Base-by-base conservation (phyloP, 352 stramenopile genomes). In the Aphanomyces cochlioides region DNA sequence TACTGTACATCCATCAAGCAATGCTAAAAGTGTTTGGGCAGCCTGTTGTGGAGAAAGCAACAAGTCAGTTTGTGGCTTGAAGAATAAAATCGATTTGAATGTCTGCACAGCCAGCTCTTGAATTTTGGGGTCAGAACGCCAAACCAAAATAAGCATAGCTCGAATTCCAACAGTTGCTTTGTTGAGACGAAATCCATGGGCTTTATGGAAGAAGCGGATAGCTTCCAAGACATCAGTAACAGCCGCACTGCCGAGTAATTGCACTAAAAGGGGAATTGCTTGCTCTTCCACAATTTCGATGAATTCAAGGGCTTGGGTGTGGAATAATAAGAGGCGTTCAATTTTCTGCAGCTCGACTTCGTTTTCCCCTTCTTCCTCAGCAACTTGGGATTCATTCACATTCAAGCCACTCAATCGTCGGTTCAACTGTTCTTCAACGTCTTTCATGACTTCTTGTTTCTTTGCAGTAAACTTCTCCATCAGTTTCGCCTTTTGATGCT, bases 191-290 rank as follows among this genome's bases (percentile, higher is more conserved):
- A 98, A 97, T 72, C 90, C 84, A 53, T 93, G 88, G 3, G 92
- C 93, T 50, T 92, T 88, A 7, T 96, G 90, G 70, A 98, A 97
- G 72, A 98, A 98, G 15, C 90, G 81, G 48, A 98, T 95, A 17
- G 94, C 84, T 74, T 97, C 93, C 12, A 96, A 85, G 3, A 98
- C 91, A 75, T 98, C 96, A 17, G 90, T 96, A 15, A 87, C 84
- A 37, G 93, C 97, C 39, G 90, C 90, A 54, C 90, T 98, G 5
- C 96, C 80, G 2, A 98, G 79, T 48, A 98, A 82, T 57, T 92
- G 79, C 3, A 88, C 79, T 68, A 97, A 92, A 28, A 91, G 71
- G 12, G 85, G 85, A 5, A 87, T 68, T 1, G 92, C 90, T 65
- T 76, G 69, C 53, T 86, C 72, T 70, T 98, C 92, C 66, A 98